Base-by-base conservation (phyloP, 306 rosid genomes). In the Cicer yamashitae region DNA sequence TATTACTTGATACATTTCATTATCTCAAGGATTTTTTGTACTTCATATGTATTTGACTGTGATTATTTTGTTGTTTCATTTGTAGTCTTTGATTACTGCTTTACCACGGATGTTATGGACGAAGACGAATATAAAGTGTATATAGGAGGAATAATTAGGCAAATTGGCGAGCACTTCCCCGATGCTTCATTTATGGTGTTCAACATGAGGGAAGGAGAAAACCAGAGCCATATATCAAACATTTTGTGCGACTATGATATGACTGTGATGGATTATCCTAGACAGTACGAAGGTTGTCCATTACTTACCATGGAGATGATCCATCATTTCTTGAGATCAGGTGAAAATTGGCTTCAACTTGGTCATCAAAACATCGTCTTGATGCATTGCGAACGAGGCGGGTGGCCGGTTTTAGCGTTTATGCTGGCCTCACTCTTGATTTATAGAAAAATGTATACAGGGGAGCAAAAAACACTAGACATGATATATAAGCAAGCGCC, bases 241-340 rank as follows among this genome's bases (percentile, higher is more conserved):
- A 87, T 92, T 78, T 81, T 92, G 89, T 83, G 87, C 0, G 89
- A 85, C 72, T 87, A 87, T 68, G 96, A 96, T 48, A 90, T 96
- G 99, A 92, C 93, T 13, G 96, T 92, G 68, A 96, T 96, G 89
- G 98, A 96, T 81, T 96, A 96, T 83, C 99, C 99, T 67, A 82
- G 88, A 14, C 96, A 96, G 22, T 92, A 90, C 65, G 99, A 96
- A 84, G 99, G 99, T 45, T 96, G 99, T 69, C 97, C 97, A 1
- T 76, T 96, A 58, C 98, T 92, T 76, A 89, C 97, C 40, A 92
- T 96, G 98, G 99, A 96, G 84, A 89, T 85, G 82, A 85, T 96
- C 67, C 99, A 96, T 86, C 99, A 96, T 83, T 92, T 89, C 86
- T 79, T 96, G 82, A 90, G 96, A 75, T 96, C 99, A 52, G 80